Evolutionary conservation across 1,139 yeast genomes (phyloP), one percentile per base, ranked within the genome.

Genomic region (Lodderomyces theae): DNA sequence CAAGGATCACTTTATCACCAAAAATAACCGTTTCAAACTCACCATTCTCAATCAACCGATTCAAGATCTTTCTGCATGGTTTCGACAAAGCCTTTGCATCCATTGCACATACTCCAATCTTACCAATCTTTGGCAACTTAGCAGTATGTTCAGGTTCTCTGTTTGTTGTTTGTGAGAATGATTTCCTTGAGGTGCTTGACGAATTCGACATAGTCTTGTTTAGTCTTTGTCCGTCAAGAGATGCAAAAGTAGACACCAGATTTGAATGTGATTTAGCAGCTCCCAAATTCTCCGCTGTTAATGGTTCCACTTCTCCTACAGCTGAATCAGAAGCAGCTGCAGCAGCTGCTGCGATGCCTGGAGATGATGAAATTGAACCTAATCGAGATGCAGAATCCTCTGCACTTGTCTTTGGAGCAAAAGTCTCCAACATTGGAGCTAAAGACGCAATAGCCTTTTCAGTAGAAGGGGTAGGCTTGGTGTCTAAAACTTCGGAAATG

Each of bases 71-170:
- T 47, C 97, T 74, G 59, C 97, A 92, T 2, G 99, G 98, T 63
- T 94, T 94, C 30, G 95, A 86, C 58, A 95, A 75, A 1, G 90
- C 98, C 61, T 94, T 94, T 42, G 92, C 83, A 62, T 94, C 98
- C 97, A 94, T 90, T 7, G 99, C 99, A 68, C 98, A 94, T 1
- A 94, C 96, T 36, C 99, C 99, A 53, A 94, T 88, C 52, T 88
- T 89, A 28, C 98, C 98, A 49, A 89, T 79, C 50, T 78, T 82
- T 2, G 92, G 90, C 38, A 82, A 56, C 46, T 74, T 72, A 2
- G 81, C 78, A 0, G 72, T 72, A 8, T 61, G 65, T 7, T 58
- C 59, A 11, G 31, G 21, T 41, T 70, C 76, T 41, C 63, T 63
- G 34, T 72, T 66, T 28, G 71, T 62, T 11, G 25, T 37, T 30